Evolutionary conservation across 1,284 basidiomycete species (phyloP).

Genomic region (Rhodotorula sp.): DNA sequence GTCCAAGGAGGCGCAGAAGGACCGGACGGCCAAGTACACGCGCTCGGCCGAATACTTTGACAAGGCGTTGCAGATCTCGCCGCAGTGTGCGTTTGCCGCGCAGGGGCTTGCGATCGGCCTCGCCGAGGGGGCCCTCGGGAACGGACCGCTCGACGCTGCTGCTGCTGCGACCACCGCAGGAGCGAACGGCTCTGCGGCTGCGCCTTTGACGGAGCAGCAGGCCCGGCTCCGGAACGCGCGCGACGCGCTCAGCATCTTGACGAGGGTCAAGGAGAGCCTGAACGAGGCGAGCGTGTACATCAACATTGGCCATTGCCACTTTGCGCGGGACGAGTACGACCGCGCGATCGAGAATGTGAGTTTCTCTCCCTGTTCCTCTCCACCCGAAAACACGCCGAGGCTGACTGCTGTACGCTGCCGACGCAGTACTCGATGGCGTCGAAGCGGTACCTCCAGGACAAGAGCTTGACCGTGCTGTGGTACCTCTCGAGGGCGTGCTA

Average conservation of each 20-base stretch:
- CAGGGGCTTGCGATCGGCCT: slow-evolving; percentile 88
- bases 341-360: slow-evolving; percentile 84
- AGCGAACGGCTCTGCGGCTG: slow-evolving; percentile 46
- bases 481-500: slow-evolving; percentile 88
- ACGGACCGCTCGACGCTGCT: slow-evolving; percentile 48
- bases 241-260: slow-evolving; percentile 80
- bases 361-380: accelerated
- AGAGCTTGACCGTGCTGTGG: slow-evolving; percentile 61
- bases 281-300: slow-evolving; percentile 76
- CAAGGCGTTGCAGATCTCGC: slow-evolving; percentile 77
- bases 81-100: slow-evolving; percentile 80
- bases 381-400: too few species aligned
- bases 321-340: slow-evolving; percentile 84
- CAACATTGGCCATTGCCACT: slow-evolving; percentile 94
- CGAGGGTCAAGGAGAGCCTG: slow-evolving; percentile 80
- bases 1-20: slow-evolving; percentile 61
- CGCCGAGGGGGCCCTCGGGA: slow-evolving; percentile 79
- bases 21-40: slow-evolving; percentile 65
- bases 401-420: slow-evolving; percentile 1
- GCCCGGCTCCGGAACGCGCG: slow-evolving; percentile 63
- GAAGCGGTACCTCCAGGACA: slow-evolving; percentile 70
- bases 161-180: slow-evolving; percentile 33
- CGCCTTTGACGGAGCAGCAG: slow-evolving; percentile 60
- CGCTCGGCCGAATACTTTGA: slow-evolving; percentile 85
- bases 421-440: slow-evolving; percentile 82